Evolutionary conservation across 2,329 filamentous ascomycete species (phyloP), one percentile per base, ranked within the genome.

Genomic region (Thielaviopsis euricoi): DNA sequence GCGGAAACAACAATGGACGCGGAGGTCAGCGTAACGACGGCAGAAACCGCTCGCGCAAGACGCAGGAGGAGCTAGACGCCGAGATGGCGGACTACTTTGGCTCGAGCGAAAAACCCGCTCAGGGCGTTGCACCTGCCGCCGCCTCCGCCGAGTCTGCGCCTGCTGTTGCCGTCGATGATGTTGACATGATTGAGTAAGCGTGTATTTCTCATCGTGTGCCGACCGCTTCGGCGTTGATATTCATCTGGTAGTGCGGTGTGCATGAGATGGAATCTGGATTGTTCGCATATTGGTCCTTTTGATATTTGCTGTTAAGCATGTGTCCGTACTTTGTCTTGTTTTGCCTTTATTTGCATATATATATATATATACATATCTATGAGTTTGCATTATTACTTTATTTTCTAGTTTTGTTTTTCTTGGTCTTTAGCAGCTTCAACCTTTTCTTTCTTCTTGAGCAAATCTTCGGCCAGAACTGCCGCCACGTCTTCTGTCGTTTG

Each of bases 31-130:
- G 72, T 25, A 70, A 69, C 48, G 68, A 71, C 23, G 69, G 70
- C 22, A 71, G 74, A 56, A 77, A 78, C 46, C 79, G 87, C 53
- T 77, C 82, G 1, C 85, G 82, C 71, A 95, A 95, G 78, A 95
- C 90, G 0, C 86, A 89, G 64, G 87, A 95, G 65, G 88, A 96
- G 68, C 76, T 96, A 48, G 90, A 96, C 68, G 88, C 87, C n/a
- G 90, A 96, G 71, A 96, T 96, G 90, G 89, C 85, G 29, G 88
- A 95, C 67, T 96, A 96, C 70, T 96, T 89, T 75, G 83, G 72
- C 26, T 29, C 55, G 17, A 7, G 25, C 61, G 64, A 55, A 65
- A 59, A 59, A 33, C 15, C 56, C 21, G 50, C 21, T 29, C 53
- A 58, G 59, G 10, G 43, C 17, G 61, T 64, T 22, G 29, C 22